Evolutionary conservation across 2,329 filamentous ascomycete genomes (phyloP), one percentile per base, ranked within the genome.

Genomic region (Rhinocladiella mackenziei): DNA sequence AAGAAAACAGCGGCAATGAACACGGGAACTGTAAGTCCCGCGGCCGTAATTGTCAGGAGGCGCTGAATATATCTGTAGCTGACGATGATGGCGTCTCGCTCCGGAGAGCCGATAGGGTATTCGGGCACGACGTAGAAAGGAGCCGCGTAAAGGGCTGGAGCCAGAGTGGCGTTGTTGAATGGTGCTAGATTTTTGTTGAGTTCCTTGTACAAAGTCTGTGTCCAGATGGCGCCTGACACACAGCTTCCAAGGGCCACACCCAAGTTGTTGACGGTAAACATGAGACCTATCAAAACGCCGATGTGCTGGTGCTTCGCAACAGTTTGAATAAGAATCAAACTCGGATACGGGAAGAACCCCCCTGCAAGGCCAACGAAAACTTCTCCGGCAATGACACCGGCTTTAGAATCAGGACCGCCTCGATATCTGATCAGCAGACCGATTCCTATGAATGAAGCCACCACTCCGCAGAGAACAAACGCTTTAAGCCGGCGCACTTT

Each of bases 341-440:
- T 63, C 2, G 71, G 65, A 39, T 74, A 74, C 0, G 70, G 62
- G 61, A 82, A 83, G 62, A 83, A 67, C 34, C 79, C 79, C 26
- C 78, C 78, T 1, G 76, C 77, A 37, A 81, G 69, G 53, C 80
- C 80, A 1, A 83, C 69, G 3, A 83, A 62, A 5, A 82, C 65
- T 59, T 83, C 76, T 2, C 74, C 78, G n/a, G 72, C 79, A 44
- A 83, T 75, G 42, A 83, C 67, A 18, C 79, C 80, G 1, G 71
- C 67, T 42, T 75, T 66, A 0, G 51, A n/a, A 1, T 61, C 62
- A 0, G 66, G 55, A 4, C 72, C 70, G 29, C 78, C 78, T 11
- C 79, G 76, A 65, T 69, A 83, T 51, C 70, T 68, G 56, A 82
- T 80, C 13, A 83, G 66, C 1, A 83, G 68, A 6, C 79, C 80